Percentiles rank a stretch among this genome's conserved stretches.
These are phyloP conservation scores for Populus hybrid DNA, from an alignment of 441 rosid species.

Conservation along the genomic window DNA sequence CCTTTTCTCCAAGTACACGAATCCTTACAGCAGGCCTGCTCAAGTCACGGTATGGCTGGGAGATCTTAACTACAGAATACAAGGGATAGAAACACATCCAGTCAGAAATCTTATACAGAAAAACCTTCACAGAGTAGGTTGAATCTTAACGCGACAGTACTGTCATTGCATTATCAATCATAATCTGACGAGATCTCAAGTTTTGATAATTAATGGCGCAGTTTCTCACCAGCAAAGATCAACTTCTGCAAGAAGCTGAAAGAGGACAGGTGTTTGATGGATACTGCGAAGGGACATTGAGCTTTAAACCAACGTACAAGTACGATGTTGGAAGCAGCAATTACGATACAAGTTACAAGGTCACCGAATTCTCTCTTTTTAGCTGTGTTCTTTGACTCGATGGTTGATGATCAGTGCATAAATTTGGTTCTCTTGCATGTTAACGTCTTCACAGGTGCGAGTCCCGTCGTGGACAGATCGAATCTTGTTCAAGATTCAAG, in stretches of 20 bases:
- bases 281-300: slow-evolving; percentile 52
- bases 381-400: neutral
- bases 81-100: slow-evolving; percentile 44
- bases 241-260: slow-evolving; percentile 68
- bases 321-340: slow-evolving; percentile 55
- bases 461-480: slow-evolving; percentile 82
- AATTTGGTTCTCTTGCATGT: neutral
- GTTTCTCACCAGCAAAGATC: slow-evolving; percentile 62
- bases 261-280: slow-evolving; percentile 64
- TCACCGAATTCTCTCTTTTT: neutral
- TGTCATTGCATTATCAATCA: no score
- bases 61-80: slow-evolving; percentile 66
- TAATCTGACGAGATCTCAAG: no score
- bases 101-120: slow-evolving; percentile 50
- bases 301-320: slow-evolving; percentile 74
- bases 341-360: slow-evolving; percentile 67
- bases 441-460: slow-evolving; percentile 35
- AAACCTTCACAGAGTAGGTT: slow-evolving; percentile 48
- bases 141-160: no score
- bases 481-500: slow-evolving; percentile 59
- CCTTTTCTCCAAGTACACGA: slow-evolving; percentile 39
- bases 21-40: slow-evolving; percentile 35
- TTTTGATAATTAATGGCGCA: slow-evolving; percentile 10
- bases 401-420: neutral
- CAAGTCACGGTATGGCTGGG: slow-evolving; percentile 70